Evolutionary conservation across 768 basidiomycete genomes (phyloP).

Genomic region (Pleurotus tuoliensis): DNA sequence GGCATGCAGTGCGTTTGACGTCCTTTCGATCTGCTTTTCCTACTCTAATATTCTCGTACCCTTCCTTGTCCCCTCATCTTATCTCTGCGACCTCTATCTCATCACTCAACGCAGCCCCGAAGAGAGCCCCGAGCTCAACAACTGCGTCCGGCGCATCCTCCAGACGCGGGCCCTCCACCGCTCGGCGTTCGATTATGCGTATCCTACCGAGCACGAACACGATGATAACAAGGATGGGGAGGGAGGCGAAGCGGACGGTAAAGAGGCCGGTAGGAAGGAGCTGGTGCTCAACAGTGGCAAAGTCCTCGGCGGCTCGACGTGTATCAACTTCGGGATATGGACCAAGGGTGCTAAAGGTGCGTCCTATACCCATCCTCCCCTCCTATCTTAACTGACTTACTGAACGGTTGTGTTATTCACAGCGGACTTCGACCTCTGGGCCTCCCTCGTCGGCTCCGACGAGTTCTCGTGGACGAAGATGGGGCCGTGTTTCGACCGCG

Average conservation of each 20-base stretch:
- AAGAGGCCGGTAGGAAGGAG: too few species aligned
- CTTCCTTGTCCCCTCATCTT: background rate
- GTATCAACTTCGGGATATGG: conserved; percentile 8
- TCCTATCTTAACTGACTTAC: too few species aligned
- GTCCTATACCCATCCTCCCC: background rate
- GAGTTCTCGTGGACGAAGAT: conserved; percentile 2
- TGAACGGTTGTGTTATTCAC: too few species aligned
- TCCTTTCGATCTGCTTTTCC: background rate
- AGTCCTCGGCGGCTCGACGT: conserved; percentile 6
- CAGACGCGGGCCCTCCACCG: conserved; percentile 6
- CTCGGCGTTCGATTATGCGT: conserved; percentile 1
- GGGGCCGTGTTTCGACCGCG: conserved; percentile 1
- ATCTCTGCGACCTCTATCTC: too few species aligned
- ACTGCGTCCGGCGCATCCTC: conserved; percentile 3
- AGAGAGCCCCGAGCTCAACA: background rate
- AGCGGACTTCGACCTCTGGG: conserved; percentile 3
- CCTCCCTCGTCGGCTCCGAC: background rate
- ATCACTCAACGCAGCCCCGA: background rate
- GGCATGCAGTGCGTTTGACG: background rate
- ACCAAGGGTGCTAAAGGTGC: background rate
- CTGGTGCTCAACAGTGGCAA: background rate
- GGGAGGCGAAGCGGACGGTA: too few species aligned
- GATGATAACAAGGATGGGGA: too few species aligned
- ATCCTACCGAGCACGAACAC: background rate
- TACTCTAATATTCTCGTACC: background rate